Percentiles rank a stretch among this genome's conserved stretches.
phyloP scores from a whole-genome alignment of 192 early-diverging fungal genomes.

The Coemansia sp. region DNA sequence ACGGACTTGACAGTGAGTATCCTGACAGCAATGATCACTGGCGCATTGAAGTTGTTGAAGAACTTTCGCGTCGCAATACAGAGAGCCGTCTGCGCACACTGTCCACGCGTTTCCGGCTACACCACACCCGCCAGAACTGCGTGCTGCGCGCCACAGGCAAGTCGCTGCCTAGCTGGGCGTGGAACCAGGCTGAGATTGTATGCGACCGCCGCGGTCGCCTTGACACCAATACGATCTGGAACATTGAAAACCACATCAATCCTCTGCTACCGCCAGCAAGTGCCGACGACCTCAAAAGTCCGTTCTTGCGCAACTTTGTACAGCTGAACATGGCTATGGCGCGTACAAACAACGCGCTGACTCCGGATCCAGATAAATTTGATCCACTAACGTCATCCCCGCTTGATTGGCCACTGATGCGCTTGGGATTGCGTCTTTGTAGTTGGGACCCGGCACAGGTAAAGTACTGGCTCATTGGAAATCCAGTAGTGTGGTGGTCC shows the following conservation, averaged over 20 bases:
- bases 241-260: slow-evolving; percentile 87
- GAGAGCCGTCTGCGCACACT: slow-evolving; percentile 67
- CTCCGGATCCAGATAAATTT: slow-evolving; percentile 89
- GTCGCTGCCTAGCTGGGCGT: slow-evolving; percentile 95
- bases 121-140: slow-evolving; percentile 72
- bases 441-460: slow-evolving; percentile 77
- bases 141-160: slow-evolving; percentile 71
- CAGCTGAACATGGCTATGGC: slow-evolving; percentile 95
- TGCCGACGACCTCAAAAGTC: slow-evolving; percentile 62
- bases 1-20: slow-evolving; percentile 67
- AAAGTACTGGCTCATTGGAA: slow-evolving; percentile 94
- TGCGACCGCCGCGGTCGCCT: slow-evolving; percentile 73
- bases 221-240: slow-evolving; percentile 84
- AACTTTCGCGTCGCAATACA: slow-evolving; percentile 41
- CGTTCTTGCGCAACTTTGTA: slow-evolving; percentile 81
- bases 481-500: slow-evolving; percentile 92
- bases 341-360: slow-evolving; percentile 92
- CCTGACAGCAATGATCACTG: slow-evolving; percentile 90
- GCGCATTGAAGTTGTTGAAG: slow-evolving; percentile 81
- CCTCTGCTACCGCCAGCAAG: slow-evolving; percentile 71
- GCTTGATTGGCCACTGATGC: slow-evolving; percentile 84
- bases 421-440: slow-evolving; percentile 90
- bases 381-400: slow-evolving; percentile 63
- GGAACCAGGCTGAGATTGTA: slow-evolving; percentile 86
- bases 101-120: slow-evolving; percentile 78